These are phyloP conservation scores for Sarcodon aspratus DNA, from an alignment of 768 basidiomycete genomes.

Conservation along the genomic window DNA sequence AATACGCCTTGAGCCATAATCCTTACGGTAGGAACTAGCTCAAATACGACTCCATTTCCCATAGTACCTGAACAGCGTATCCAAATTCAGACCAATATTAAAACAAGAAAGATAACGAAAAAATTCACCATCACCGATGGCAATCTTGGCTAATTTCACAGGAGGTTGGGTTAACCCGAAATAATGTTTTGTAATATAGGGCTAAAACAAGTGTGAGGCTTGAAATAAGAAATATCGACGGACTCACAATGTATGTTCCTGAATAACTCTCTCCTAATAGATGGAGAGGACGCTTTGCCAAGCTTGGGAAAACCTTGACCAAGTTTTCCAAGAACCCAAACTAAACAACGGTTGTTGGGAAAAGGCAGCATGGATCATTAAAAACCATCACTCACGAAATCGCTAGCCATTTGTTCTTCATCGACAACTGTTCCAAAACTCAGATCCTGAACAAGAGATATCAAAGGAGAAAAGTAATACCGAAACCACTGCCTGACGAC, in stretches of 20 bases:
- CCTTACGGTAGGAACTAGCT: conserved; percentile 41
- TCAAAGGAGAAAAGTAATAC: too few species aligned
- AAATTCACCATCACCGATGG: conserved; percentile 60
- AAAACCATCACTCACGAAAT: conserved; percentile 24
- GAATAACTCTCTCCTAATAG: conserved; percentile 39
- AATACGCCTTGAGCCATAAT: conserved; percentile 4
- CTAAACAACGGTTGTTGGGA: conserved; percentile 19
- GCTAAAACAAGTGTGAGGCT: conserved; percentile 43
- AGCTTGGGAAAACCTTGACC: too few species aligned
- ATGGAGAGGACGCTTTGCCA: conserved; percentile 30
- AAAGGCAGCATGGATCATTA: neutral
- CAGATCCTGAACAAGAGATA: neutral
- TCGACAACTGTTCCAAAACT: conserved; percentile 27
- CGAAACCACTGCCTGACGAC: conserved; percentile 10
- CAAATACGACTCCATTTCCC: conserved; percentile 32
- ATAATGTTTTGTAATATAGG: conserved; percentile 67
- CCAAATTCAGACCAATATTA: too few species aligned
- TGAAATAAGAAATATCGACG: neutral
- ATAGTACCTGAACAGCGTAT: too few species aligned
- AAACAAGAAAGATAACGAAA: conserved; percentile 8
- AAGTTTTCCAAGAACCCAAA: conserved; percentile 46
- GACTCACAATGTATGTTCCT: conserved; percentile 54
- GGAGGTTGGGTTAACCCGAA: conserved; percentile 53
- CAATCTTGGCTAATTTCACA: conserved; percentile 54
- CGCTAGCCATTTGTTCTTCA: conserved; percentile 54